phyloP scores from a whole-genome alignment of 2,329 filamentous ascomycete species.

The Fusarium mundagurra region DNA sequence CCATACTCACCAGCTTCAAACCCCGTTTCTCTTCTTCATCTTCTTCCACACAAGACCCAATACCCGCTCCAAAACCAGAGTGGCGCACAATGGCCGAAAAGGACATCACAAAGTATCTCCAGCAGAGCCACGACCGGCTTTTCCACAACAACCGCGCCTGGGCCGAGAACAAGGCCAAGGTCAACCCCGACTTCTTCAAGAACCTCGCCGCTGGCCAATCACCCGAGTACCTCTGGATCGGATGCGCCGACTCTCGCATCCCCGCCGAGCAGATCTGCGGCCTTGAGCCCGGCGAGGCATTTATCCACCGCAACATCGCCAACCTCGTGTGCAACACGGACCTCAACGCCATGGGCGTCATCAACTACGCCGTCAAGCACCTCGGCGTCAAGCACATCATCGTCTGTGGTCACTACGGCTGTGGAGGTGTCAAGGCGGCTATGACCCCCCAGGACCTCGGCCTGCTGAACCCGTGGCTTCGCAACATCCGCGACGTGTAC shows the following conservation, averaged over 20 bases:
- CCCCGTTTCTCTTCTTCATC: slow-evolving; percentile 14
- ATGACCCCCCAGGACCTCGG: slow-evolving; percentile 77
- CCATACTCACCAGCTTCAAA: slow-evolving; percentile 9
- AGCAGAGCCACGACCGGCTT: slow-evolving; percentile 72
- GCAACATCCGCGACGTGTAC: slow-evolving; percentile 80
- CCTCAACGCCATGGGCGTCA: slow-evolving; percentile 81
- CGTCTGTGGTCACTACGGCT: slow-evolving; percentile 82
- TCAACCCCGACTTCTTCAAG: slow-evolving; percentile 72
- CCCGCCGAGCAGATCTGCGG: slow-evolving; percentile 90
- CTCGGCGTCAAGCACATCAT: slow-evolving; percentile 84
- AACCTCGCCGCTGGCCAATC: slow-evolving; percentile 72
- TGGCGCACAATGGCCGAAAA: slow-evolving; percentile 49
- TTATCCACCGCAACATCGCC: slow-evolving; percentile 94
- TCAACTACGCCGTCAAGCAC: slow-evolving; percentile 86
- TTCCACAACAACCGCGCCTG: slow-evolving; percentile 76
- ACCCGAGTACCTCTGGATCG: slow-evolving; percentile 85
- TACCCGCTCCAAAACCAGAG: slow-evolving; percentile 9
- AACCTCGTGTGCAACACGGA: slow-evolving; percentile 86
- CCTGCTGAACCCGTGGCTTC: slow-evolving; percentile 77
- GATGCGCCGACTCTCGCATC: slow-evolving; percentile 89
- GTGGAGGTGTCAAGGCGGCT: slow-evolving; percentile 79
- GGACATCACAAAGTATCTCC: slow-evolving; percentile 64
- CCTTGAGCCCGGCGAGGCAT: slow-evolving; percentile 87
- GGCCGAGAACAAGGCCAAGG: slow-evolving; percentile 66
- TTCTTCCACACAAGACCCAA: slow-evolving; percentile 2